Evolutionary conservation across 306 rosid species (phyloP), one percentile per base, ranked within the genome.

Genomic region (Inga laurina): DNA sequence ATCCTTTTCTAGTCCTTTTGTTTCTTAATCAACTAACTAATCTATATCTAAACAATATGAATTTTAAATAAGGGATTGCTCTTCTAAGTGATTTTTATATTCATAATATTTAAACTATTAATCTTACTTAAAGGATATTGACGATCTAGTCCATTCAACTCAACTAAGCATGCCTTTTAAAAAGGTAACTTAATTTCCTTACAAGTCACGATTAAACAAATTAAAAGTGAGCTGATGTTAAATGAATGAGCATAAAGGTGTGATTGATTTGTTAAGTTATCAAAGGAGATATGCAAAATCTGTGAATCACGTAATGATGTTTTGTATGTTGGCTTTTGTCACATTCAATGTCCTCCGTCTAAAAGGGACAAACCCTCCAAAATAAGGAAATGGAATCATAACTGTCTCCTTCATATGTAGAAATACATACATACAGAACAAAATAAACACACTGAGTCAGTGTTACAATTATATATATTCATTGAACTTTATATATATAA

Each of bases 341-440:
- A 59, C 39, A 81, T 79, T 75, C 43, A 70, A 82, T 69, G 54
- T 52, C 75, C 48, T 34, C 88, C 78, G 37, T 43, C 44, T 62
- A 73, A 84, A 84, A 41, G 52, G 85, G 87, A 87, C 88, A 87
- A 78, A 68, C 14, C 30, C 66, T 72, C 35, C 43, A 69, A 70
- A 41, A 54, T 56, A 70, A 30, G 10, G 48, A 19, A 46, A 81
- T 8, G 75, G 46, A 62, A 69, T 78, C 84, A 62, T 72, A 81
- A 82, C 64, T 82, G 77, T 75, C 80, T 82, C 49, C 74, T 74
- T 41, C 86, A 84, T 48, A 39, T 51, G 13, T 18, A 43, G 12
- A 56, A 78, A 37, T 22, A 54, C 65, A 76, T 35, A 79, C 45
- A 66, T 67, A 54, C 10, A 7, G 4, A 54, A 65, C 48, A 87